phyloP scores from a whole-genome alignment of 148 eudicot species.

The Bassia scoparia region DNA sequence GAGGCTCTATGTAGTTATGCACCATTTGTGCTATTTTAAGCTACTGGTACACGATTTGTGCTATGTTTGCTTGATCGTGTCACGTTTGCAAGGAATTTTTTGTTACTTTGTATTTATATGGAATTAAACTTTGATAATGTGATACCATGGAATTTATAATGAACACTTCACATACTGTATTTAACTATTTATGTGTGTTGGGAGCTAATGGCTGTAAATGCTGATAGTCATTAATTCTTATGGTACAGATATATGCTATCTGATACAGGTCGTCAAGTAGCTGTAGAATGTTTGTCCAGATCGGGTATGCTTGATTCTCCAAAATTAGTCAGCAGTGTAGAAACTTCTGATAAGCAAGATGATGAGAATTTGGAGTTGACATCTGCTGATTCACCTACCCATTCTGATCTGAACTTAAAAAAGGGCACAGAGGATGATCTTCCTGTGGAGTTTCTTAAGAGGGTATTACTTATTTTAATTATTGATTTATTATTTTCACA shows the following conservation, averaged over 20 bases:
- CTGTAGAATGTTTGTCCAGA: conserved; percentile 70
- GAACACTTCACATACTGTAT: too few relatives aligned
- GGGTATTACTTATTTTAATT: conserved; percentile 55
- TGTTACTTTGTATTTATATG: too few relatives aligned
- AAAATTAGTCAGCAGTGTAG: conserved; percentile 19
- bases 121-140: too few relatives aligned
- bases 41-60: too few relatives aligned
- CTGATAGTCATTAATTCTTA: background rate
- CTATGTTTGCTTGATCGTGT: too few relatives aligned
- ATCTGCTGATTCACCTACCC: conserved; percentile 27
- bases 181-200: background rate
- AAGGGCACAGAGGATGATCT: conserved; percentile 38
- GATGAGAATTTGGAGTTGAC: conserved; percentile 29
- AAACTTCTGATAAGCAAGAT: conserved; percentile 26
- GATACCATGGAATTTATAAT: background rate
- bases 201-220: background rate
- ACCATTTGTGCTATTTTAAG: too few relatives aligned
- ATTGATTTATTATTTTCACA: too few relatives aligned
- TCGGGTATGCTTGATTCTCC: conserved; percentile 58
- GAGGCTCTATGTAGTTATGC: too few relatives aligned
- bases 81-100: too few relatives aligned
- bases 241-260: conserved; percentile 79
- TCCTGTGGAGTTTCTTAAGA: conserved; percentile 55
- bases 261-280: conserved; percentile 62
- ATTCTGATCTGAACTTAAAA: conserved; percentile 27